Evolutionary conservation across 768 basidiomycete genomes (phyloP).

Genomic region (Suillus subalutaceus): DNA sequence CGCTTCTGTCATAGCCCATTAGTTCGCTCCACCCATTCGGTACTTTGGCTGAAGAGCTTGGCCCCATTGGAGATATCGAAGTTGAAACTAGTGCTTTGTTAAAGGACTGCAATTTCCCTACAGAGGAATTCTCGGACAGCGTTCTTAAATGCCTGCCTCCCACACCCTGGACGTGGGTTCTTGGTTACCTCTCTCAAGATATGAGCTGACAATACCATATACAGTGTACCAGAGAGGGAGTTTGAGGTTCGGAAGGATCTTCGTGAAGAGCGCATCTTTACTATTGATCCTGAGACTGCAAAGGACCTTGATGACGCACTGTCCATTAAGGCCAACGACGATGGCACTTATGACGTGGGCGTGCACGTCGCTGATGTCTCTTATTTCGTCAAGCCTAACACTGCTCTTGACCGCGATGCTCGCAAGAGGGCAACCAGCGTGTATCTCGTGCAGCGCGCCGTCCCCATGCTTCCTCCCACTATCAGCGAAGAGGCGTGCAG

Average conservation of each 20-base stretch:
- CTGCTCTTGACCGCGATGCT: conserved; percentile 97
- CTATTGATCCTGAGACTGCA: conserved; percentile 88
- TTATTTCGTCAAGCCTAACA: conserved; percentile 92
- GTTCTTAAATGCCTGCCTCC: conserved; percentile 96
- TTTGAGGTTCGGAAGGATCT: conserved; percentile 87
- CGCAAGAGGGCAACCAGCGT: conserved; percentile 97
- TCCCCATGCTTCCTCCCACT: conserved; percentile 96
- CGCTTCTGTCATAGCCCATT: conserved; percentile 60
- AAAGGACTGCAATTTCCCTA: conserved; percentile 99
- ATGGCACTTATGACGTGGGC: conserved; percentile 90
- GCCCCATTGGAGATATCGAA: conserved; percentile 97
- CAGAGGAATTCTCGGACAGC: conserved; percentile 94
- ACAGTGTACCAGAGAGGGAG: conserved; percentile 87
- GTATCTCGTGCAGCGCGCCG: conserved; percentile 93
- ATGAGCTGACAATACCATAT: conserved; percentile 17
- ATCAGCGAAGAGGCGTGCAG: conserved; percentile 93
- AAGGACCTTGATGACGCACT: conserved; percentile 96
- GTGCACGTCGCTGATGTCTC: conserved; percentile 98
- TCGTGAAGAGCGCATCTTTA: conserved; percentile 84
- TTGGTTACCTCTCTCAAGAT: not conserved
- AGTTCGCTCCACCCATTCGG: conserved; percentile 99
- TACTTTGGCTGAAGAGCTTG: conserved; percentile 95
- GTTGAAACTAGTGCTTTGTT: conserved; percentile 96
- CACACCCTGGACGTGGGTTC: conserved; percentile 84
- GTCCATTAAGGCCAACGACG: conserved; percentile 85